Evolutionary conservation across 768 basidiomycete genomes (phyloP), one percentile per base, ranked within the genome.

Genomic region (Phaeotremella fagi): DNA sequence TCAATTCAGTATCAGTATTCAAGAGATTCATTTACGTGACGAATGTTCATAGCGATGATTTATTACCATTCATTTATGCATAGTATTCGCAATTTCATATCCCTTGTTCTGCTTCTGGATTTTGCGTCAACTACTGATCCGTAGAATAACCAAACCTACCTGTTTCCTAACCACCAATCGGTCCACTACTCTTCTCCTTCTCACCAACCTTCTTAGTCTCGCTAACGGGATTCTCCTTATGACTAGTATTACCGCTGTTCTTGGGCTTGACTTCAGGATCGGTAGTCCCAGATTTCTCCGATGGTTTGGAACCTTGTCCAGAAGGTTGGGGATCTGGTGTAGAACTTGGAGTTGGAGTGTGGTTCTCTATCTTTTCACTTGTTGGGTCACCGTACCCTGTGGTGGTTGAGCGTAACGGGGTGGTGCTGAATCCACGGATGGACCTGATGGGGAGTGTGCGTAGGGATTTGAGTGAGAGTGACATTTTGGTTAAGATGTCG

Each of bases 121-220:
- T n/a, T n/a, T n/a, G n/a, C n/a, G n/a, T n/a, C n/a, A n/a, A n/a
- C n/a, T n/a, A n/a, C n/a, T n/a, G n/a, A n/a, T n/a, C n/a, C n/a
- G n/a, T n/a, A n/a, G n/a, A n/a, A n/a, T n/a, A n/a, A n/a, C n/a
- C n/a, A n/a, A n/a, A n/a, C n/a, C n/a, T n/a, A n/a, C n/a, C n/a
- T n/a, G n/a, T n/a, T n/a, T n/a, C 22, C 42, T 63, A 70, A 50
- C 68, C 68, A 6, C 68, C 68, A 28, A 61, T 71, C 16, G 66
- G 63, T 35, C 60, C 65, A 11, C 60, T 59, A n/a, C 52, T 53
- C 41, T 62, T 59, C 42, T 57, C 56, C 49, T 71, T 57, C 66
- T 68, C 57, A 16, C 69, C 69, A 23, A 71, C 36, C 50, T 71
- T 71, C 57, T 71, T 71, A 22, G 69, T 71, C 57, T 71, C 69